These are phyloP conservation scores for Piedraia hortae DNA, from an alignment of 2,329 filamentous ascomycete genomes.

Conservation along the genomic window DNA sequence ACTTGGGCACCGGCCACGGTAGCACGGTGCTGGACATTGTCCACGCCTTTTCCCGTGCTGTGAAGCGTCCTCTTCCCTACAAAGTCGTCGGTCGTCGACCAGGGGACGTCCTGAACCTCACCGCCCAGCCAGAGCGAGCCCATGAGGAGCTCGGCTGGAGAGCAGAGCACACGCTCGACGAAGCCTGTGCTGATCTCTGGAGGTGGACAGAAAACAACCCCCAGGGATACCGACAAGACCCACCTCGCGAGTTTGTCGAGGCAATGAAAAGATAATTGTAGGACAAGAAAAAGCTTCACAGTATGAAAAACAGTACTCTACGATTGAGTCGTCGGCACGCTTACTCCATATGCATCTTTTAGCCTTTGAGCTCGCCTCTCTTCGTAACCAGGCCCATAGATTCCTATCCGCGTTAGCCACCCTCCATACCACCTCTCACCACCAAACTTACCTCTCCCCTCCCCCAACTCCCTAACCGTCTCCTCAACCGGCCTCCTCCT, in stretches of 20 bases:
- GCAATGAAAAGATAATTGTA: no score
- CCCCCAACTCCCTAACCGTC: slow-evolving; percentile 55
- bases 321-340: slow-evolving; percentile 23
- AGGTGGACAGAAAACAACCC: slow-evolving; percentile 94
- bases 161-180: slow-evolving; percentile 67
- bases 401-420: slow-evolving; percentile 37
- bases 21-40: slow-evolving; percentile 96
- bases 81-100: slow-evolving; percentile 56
- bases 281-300: no score
- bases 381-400: slow-evolving; percentile 55
- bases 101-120: slow-evolving; percentile 84
- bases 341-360: slow-evolving; percentile 67
- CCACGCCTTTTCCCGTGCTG: slow-evolving; percentile 69
- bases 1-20: slow-evolving; percentile 77
- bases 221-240: slow-evolving; percentile 72
- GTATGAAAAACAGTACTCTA: slow-evolving; percentile 1
- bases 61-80: slow-evolving; percentile 66
- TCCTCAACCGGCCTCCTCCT: slow-evolving; percentile 50
- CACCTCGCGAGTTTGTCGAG: slow-evolving; percentile 57
- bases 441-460: slow-evolving; percentile 45
- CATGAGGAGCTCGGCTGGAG: slow-evolving; percentile 82
- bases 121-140: slow-evolving; percentile 65
- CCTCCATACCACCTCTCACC: neutral
- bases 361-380: slow-evolving; percentile 59
- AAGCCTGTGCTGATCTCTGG: slow-evolving; percentile 87